Evolutionary conservation across 768 basidiomycete genomes (phyloP).

Genomic region (Suillus paluster): DNA sequence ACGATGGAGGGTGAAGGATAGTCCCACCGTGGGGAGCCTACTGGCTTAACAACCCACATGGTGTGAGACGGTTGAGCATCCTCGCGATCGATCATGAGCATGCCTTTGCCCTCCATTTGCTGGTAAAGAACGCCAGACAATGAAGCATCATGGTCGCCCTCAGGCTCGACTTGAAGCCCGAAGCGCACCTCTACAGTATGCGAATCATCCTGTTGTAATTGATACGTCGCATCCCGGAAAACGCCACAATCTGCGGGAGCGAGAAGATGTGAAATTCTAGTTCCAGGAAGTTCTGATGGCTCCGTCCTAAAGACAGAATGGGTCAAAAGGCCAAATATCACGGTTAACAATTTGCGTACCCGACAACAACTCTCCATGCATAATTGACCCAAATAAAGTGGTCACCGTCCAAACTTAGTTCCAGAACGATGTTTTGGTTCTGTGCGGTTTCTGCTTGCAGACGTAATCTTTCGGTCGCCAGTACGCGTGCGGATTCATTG

Average conservation of each 20-base stretch:
- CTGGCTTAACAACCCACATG: slow-evolving; percentile 96
- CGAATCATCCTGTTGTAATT: slow-evolving; percentile 87
- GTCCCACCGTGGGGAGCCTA: slow-evolving; percentile 71
- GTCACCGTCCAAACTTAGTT: slow-evolving; percentile 92
- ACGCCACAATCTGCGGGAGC: slow-evolving; percentile 79
- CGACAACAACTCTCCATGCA: slow-evolving; percentile 91
- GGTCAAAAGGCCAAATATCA: slow-evolving; percentile 20
- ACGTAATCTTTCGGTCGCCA: slow-evolving; percentile 86
- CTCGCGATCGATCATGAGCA: slow-evolving; percentile 96
- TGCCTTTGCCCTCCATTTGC: slow-evolving; percentile 96
- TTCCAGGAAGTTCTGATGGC: slow-evolving; percentile 76
- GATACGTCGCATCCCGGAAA: slow-evolving; percentile 85
- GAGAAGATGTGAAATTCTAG: slow-evolving; percentile 81
- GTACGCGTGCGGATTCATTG: slow-evolving; percentile 78
- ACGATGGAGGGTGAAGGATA: slow-evolving; percentile 65
- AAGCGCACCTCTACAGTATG: slow-evolving; percentile 94
- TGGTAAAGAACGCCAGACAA: slow-evolving; percentile 62
- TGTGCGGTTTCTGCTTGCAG: slow-evolving; percentile 94
- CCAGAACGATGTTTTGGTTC: slow-evolving; percentile 95
- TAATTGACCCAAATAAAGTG: slow-evolving; percentile 96
- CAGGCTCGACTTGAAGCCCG: slow-evolving; percentile 77
- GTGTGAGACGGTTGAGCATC: slow-evolving; percentile 89
- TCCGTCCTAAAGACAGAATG: slow-evolving; percentile 63
- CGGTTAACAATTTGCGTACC: slow-evolving; percentile 51
- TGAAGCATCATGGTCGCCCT: slow-evolving; percentile 56